A percentile compares a stretch with the other conserved stretches of the same genome.
Evolutionary conservation across 148 eudicot species (phyloP).

Genomic region (Cornus suecica): DNA sequence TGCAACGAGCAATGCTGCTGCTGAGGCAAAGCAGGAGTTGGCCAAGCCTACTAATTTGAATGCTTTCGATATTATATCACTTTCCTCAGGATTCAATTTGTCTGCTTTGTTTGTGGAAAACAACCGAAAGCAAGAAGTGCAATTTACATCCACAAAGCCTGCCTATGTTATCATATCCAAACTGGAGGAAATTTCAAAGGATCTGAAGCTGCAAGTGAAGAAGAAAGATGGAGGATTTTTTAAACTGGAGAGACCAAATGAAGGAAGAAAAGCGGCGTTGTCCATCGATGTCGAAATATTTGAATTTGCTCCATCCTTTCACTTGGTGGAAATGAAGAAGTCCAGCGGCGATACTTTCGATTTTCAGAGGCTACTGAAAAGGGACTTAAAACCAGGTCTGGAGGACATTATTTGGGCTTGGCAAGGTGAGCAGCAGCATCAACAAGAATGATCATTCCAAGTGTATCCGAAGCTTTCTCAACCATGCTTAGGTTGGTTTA

Average conservation of each 20-base stretch:
- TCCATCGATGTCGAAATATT: background rate
- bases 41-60: background rate
- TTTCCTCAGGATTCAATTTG: background rate
- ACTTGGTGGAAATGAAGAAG: slow-evolving; percentile 9
- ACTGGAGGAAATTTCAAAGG: slow-evolving; percentile 4
- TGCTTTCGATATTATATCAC: slow-evolving; percentile 8
- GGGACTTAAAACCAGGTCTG: background rate
- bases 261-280: background rate
- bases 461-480: background rate
- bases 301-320: slow-evolving; percentile 3
- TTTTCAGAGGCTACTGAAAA: background rate
- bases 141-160: slow-evolving; percentile 4
- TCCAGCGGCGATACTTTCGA: background rate
- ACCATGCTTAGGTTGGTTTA: background rate
- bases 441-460: background rate
- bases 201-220: background rate
- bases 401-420: slow-evolving; percentile 5
- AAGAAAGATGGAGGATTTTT: background rate
- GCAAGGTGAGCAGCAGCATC: slow-evolving; percentile 7
- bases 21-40: background rate
- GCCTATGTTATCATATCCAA: background rate
- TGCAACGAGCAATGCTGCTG: background rate
- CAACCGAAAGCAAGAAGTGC: background rate
- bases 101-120: slow-evolving; percentile 5
- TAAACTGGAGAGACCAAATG: background rate